Conservation (phyloP, 768 basidiomycete species). For the Leccinellum luteum region DNA sequence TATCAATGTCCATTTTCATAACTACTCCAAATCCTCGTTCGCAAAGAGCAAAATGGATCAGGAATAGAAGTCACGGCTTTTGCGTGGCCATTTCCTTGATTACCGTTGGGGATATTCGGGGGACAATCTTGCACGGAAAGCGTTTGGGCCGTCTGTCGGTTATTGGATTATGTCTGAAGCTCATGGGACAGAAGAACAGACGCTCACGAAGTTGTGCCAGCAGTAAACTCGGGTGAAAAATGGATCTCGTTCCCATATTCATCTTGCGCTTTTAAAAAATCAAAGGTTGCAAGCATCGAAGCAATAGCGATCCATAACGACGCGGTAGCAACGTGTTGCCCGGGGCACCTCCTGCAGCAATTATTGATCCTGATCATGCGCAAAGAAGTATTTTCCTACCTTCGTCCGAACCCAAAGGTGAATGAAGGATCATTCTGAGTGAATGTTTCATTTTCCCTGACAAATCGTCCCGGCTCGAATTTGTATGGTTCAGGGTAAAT, state of each 20-base stretch:
- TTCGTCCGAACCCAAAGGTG: conserved; percentile 28
- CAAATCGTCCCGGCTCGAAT: conserved; percentile 42
- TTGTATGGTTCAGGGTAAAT: conserved; percentile 38
- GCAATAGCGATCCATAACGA: conserved; percentile 28
- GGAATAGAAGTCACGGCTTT: conserved; percentile 1
- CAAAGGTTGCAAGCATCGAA: conserved; percentile 23
- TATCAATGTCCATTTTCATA: conserved; percentile 1
- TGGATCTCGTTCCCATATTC: conserved; percentile 22
- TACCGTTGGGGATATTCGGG: conserved; percentile 10
- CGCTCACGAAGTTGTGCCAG: conserved; percentile 20
- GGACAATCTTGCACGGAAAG: conserved; percentile 22
- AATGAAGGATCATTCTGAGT: conserved; percentile 3
- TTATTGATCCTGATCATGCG: neutral
- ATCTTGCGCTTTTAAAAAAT: conserved; percentile 24
- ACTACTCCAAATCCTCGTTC: neutral
- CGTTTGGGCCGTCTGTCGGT: conserved; percentile 19
- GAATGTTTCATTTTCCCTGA: conserved; percentile 18
- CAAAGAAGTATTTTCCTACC: conserved; percentile 8
- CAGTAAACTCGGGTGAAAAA: conserved; percentile 21
- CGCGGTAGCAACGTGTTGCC: conserved; percentile 19
- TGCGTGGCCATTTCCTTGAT: conserved; percentile 13
- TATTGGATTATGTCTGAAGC: neutral
- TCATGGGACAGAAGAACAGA: neutral
- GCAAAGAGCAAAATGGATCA: neutral
- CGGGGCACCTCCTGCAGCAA: conserved; percentile 21